Evolutionary conservation across 2,329 filamentous ascomycete genomes (phyloP), one percentile per base, ranked within the genome.

Genomic region (Venturia nashicola): DNA sequence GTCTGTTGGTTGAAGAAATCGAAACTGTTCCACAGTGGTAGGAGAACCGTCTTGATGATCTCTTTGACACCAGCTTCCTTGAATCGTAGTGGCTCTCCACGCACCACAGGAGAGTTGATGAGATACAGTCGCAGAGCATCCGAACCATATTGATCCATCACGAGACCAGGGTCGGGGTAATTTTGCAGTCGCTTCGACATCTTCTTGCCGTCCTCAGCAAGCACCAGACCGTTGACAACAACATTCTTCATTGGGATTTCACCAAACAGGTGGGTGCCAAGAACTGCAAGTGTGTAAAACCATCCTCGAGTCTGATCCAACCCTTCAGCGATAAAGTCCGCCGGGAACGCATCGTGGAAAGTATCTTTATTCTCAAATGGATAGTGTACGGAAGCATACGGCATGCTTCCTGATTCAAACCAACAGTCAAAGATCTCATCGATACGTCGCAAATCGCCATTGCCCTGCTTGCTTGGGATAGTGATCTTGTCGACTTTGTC

Each of bases 111-210:
- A 0, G 92, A 97, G 77, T 96, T 97, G 77, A 97, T 97, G 71
- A 97, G 82, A 72, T 97, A 97, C n/a, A 97, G 81, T 64, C 93
- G 87, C 61, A 97, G 83, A 39, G 93, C 91, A 77, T 97, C 93
- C 1, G 91, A 92, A 23, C 93, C 93, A 73, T 96, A 96, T 71
- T 88, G 88, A 65, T 88, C 78, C 82, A 97, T 94, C 68, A 97
- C 85, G 61, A 91, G 78, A 64, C 79, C 80, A 12, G 93, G 93
- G 71, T 96, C 91, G 0, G 93, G 93, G 75, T 96, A 97, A 76
- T 97, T 97, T 79, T 97, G 95, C 65, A 96, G 80, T 63, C 93
- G 86, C 77, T 97, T 97, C 7, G 91, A 96, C 93, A 97, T 97
- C 81, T 97, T 97, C 81, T 96, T 97, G 64, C 93, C 93, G 71